These are phyloP conservation scores for Aurantiochytrium sp. DNA, from an alignment of 108 stramenopile genomes.

Conservation along the genomic window DNA sequence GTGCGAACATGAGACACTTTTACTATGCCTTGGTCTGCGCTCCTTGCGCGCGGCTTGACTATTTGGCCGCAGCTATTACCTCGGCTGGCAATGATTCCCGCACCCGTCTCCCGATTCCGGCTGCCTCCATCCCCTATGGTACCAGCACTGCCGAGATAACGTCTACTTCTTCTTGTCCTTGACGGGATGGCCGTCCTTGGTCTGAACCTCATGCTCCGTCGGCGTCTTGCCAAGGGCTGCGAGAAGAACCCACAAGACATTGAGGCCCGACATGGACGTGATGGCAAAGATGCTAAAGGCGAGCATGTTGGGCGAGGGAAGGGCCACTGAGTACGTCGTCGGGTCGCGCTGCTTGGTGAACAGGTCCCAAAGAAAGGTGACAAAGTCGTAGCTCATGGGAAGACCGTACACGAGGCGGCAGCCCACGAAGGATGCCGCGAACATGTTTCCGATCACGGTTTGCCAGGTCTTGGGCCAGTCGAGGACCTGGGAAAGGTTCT, in stretches of 20 bases:
- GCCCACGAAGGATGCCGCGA: neutral
- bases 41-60: too few species aligned
- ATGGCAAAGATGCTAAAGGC: conserved; percentile 30
- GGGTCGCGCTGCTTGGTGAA: neutral
- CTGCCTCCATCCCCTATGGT: neutral
- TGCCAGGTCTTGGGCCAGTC: neutral
- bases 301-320: neutral
- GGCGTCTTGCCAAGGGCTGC: neutral
- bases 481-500: neutral
- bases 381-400: neutral
- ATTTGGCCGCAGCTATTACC: too few species aligned
- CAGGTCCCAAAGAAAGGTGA: neutral
- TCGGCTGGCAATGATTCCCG: too few species aligned
- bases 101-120: too few species aligned
- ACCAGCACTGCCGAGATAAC: neutral
- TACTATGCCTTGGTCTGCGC: too few species aligned
- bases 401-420: neutral
- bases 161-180: too few species aligned
- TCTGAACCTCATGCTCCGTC: neutral
- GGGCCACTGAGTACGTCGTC: neutral
- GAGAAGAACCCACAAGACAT: neutral
- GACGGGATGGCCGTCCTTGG: too few species aligned
- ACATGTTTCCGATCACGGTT: neutral
- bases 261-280: neutral
- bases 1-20: too few species aligned